Base-by-base conservation (phyloP, 805 yeast genomes). In the Saccharomyces eubayanus region DNA sequence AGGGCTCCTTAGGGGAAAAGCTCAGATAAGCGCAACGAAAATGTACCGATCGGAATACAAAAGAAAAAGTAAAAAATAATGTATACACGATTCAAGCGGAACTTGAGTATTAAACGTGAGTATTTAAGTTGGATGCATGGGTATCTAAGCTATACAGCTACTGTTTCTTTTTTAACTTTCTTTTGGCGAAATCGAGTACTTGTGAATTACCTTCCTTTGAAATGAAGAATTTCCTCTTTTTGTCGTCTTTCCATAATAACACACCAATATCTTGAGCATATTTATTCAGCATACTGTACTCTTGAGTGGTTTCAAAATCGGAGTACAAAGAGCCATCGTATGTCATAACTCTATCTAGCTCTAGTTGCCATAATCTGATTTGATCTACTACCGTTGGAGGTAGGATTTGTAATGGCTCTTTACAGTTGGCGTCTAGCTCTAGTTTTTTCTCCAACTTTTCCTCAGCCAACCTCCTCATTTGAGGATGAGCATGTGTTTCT, bases 301-400 rank as follows among this genome's bases (percentile, higher is more conserved):
- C 98, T 56, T 81, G 79, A 52, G 80, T 85, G 55, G 77, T 85
- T 27, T 84, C 76, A 68, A 94, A 94, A 62, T 92, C 97, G 54
- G 89, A 85, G 72, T 88, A 94, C 48, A 94, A 70, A 55, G 85
- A 90, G 0, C 99, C 99, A 29, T 84, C 89, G 50, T 82, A 87
- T 0, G 94, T 81, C 60, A 87, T 84, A 59, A 94, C 88, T 71
- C 99, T 80, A 68, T 94, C 98, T 72, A 91, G 72, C 67, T 94
- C 99, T 56, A 94, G 75, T 73, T 94, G 98, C 99, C 99, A 94
- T 51, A 94, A 76, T 66, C 84, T 85, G 61, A 94, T 88, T 68
- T 94, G 99, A 70, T 94, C 99, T 1, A 89, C 87, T n/a, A 94
- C 96, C 0, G 96, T 94, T 0, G 98, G 96, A 3, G 98, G 98